Conservation (phyloP, 1,284 basidiomycete species). For the Wolfiporia cocos region DNA sequence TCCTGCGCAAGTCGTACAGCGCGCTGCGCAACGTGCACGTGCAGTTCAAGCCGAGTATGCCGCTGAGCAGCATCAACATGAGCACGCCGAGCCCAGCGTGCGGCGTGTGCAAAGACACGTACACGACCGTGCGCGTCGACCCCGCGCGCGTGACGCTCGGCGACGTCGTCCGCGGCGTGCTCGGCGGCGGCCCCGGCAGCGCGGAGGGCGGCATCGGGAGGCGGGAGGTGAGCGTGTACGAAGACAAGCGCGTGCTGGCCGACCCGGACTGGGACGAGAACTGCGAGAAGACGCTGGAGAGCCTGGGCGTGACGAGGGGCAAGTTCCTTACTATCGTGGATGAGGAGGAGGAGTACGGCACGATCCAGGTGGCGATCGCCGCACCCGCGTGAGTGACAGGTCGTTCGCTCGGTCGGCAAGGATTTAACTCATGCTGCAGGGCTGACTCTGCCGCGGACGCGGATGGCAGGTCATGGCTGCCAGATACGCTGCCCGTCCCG, state of each 20-base stretch:
- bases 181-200: slow-evolving; percentile 45
- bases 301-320: slow-evolving; percentile 64
- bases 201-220: slow-evolving; percentile 31
- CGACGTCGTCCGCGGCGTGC: slow-evolving; percentile 63
- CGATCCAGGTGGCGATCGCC: slow-evolving; percentile 69
- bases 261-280: slow-evolving; percentile 94
- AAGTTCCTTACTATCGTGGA: slow-evolving; percentile 86
- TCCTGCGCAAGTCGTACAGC: slow-evolving; percentile 61
- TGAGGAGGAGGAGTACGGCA: slow-evolving; percentile 76
- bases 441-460: too few relatives aligned
- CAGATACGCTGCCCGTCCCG: slow-evolving; percentile 53
- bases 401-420: too few relatives aligned
- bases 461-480: too few relatives aligned
- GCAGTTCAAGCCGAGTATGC: slow-evolving; percentile 70
- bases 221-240: slow-evolving; percentile 78
- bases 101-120: slow-evolving; percentile 84
- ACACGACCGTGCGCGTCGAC: slow-evolving; percentile 71
- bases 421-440: too few relatives aligned
- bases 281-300: slow-evolving; percentile 62
- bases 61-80: slow-evolving; percentile 61
- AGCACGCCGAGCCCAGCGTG: slow-evolving; percentile 70
- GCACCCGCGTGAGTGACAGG: slow-evolving; percentile 57
- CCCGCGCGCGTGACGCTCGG: slow-evolving; percentile 60
- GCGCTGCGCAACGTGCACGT: slow-evolving; percentile 66
- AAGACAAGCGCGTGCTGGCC: slow-evolving; percentile 76